Conservation (phyloP, 1,284 basidiomycete genomes). For the Caloboletus firmus region DNA sequence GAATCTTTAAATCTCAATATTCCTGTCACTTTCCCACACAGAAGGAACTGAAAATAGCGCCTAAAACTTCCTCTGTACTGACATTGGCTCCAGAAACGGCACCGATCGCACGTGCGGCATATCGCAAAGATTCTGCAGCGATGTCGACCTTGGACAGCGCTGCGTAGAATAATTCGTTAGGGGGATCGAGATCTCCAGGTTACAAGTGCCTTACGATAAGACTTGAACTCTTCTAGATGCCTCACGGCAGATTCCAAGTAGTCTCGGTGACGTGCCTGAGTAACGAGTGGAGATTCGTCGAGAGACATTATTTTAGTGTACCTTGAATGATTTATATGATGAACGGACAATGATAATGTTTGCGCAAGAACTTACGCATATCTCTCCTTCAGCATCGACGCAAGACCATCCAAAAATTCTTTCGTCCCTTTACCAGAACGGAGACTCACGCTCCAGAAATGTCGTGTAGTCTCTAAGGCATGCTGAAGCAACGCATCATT, state of each 20-base stretch:
- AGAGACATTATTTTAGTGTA: conserved; percentile 24
- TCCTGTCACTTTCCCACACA: conserved; percentile 74
- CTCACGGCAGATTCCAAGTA: conserved; percentile 67
- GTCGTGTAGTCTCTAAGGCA: background rate
- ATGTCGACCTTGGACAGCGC: conserved; percentile 55
- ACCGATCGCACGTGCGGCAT: conserved; percentile 80
- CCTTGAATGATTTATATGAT: conserved; percentile 6
- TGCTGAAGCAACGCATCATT: conserved; percentile 8
- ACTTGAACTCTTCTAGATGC: conserved; percentile 68
- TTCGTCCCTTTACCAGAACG: conserved; percentile 55
- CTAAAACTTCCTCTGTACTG: conserved; percentile 69
- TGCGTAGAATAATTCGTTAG: conserved; percentile 9
- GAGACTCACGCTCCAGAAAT: conserved; percentile 64
- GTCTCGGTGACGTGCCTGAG: conserved; percentile 74
- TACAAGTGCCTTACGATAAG: conserved; percentile 48
- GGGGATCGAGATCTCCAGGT: conserved; percentile 12
- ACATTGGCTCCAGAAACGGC: conserved; percentile 72
- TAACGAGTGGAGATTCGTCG: conserved; percentile 58
- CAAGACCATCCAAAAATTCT: conserved; percentile 60
- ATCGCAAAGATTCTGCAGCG: conserved; percentile 82
- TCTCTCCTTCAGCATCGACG: conserved; percentile 52
- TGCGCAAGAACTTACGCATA: conserved; percentile 35
- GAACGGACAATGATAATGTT: background rate
- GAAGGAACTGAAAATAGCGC: conserved; percentile 79
- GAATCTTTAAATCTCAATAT: background rate